Evolutionary conservation across 495 filamentous ascomycete genomes (phyloP).

Genomic region (Cercophora newfieldiana): DNA sequence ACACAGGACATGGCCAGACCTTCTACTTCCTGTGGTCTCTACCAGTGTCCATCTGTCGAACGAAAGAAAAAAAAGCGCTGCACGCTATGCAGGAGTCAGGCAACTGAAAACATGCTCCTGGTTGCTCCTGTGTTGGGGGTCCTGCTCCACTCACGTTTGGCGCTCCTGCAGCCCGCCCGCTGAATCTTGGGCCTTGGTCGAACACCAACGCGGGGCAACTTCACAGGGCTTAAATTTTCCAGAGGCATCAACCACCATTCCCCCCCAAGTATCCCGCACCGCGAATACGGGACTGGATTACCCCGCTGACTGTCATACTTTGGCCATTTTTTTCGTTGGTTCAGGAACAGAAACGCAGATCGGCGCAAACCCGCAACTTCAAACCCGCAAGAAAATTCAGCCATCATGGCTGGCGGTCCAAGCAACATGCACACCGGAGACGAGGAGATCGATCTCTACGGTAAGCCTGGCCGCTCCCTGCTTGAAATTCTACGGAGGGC

Average conservation of each 20-base stretch:
- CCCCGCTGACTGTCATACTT: neutral
- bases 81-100: neutral
- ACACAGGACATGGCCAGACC: too few relatives aligned
- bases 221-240: neutral
- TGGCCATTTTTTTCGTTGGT: neutral
- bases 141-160: neutral
- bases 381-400: conserved; percentile 14
- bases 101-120: neutral
- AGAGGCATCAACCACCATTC: neutral
- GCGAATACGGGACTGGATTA: neutral
- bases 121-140: neutral
- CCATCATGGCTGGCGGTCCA: conserved; percentile 41
- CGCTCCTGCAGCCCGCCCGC: neutral
- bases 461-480: conserved; percentile 42
- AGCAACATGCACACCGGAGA: conserved; percentile 31
- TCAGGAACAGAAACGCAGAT: neutral
- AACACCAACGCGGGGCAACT: neutral
- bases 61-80: neutral
- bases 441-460: conserved; percentile 68
- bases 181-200: neutral
- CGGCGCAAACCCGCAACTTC: neutral
- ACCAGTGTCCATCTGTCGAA: neutral
- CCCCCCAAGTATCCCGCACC: conserved; percentile 3
- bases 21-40: neutral
- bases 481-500: neutral